Evolutionary conservation across 495 filamentous ascomycete species (phyloP).

Genomic region (Penicillium diatomitis): DNA sequence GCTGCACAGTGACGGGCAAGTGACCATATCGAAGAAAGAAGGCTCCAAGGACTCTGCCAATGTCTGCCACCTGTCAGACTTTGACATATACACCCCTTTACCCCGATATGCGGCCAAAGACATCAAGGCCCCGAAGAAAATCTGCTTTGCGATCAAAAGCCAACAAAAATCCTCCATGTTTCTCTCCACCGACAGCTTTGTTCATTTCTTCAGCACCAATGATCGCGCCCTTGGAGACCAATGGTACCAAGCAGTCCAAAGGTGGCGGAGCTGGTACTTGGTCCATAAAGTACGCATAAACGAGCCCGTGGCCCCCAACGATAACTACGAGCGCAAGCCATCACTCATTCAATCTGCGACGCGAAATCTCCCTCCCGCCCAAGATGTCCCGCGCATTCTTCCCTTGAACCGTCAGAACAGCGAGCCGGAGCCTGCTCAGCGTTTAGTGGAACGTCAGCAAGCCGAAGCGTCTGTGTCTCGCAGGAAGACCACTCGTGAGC

Average conservation of each 20-base stretch:
- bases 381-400: conserved; percentile 1
- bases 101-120: conserved; percentile 51
- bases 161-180: conserved; percentile 88
- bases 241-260: conserved; percentile 63
- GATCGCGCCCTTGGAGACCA: conserved; percentile 53
- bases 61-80: conserved; percentile 85
- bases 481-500: conserved; percentile 30
- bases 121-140: conserved; percentile 65
- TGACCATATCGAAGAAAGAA: conserved; percentile 63
- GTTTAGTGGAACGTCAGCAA: conserved; percentile 10
- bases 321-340: conserved; percentile 13
- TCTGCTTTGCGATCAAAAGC: conserved; percentile 84
- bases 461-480: conserved; percentile 22
- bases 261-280: conserved; percentile 86
- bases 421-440: background rate
- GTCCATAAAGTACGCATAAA: conserved; percentile 51
- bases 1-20: conserved; percentile 63
- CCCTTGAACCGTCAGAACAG: conserved; percentile 5
- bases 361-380: conserved; percentile 12
- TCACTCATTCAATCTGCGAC: background rate
- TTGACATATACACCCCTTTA: conserved; percentile 77
- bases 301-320: conserved; percentile 9
- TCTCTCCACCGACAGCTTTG: conserved; percentile 68
- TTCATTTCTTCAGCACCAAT: conserved; percentile 83
- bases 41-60: conserved; percentile 46